Evolutionary conservation across 2,329 filamentous ascomycete genomes (phyloP), one percentile per base, ranked within the genome.

Genomic region (Talaromyces sp.): DNA sequence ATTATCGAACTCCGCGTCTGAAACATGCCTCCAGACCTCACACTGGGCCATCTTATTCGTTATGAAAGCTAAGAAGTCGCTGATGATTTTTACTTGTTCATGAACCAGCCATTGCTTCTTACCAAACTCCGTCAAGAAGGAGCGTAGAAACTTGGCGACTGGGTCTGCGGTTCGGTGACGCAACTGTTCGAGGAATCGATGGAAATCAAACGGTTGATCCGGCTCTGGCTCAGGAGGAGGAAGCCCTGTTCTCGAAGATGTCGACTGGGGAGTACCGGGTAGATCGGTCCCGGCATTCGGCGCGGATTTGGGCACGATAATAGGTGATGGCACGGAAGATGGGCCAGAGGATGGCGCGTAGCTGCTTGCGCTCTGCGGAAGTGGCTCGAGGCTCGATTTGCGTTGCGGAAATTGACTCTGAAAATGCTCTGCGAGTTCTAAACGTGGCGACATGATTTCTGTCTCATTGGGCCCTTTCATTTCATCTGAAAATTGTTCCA

Each of bases 91-190:
- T 75, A 98, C 95, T 77, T 99, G 95, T 79, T 99, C 95, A 75
- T 99, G 95, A 7, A 97, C 95, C 91, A 97, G 96, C 95, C 95
- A 99, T 78, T 98, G 95, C 70, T 93, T 92, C 81, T 98, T 99
- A 41, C 89, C 92, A 78, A 99, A 99, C 76, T 99, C 96, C 58
- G 88, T 88, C 35, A 99, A 81, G 73, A 99, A 99, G 0, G 95
- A 98, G 69, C 96, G 91, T 54, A 99, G 84, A 74, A 97, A 99
- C 69, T 94, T 90, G 5, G 96, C 96, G 2, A 99, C 94, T 0
- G 96, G 95, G 73, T 99, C 96, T n/a, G 95, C 96, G 65, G 96
- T 97, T 69, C 94, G 92, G 79, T 99, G 95, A 66, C 95, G 90
- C 37, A 99, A 83, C 78, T 99, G 95, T 76, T 98, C 95, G 56